Percentiles rank a stretch among this genome's conserved stretches.
These are phyloP conservation scores for Monilinia polystroma DNA, from an alignment of 2,329 filamentous ascomycete species.

Conservation along the genomic window DNA sequence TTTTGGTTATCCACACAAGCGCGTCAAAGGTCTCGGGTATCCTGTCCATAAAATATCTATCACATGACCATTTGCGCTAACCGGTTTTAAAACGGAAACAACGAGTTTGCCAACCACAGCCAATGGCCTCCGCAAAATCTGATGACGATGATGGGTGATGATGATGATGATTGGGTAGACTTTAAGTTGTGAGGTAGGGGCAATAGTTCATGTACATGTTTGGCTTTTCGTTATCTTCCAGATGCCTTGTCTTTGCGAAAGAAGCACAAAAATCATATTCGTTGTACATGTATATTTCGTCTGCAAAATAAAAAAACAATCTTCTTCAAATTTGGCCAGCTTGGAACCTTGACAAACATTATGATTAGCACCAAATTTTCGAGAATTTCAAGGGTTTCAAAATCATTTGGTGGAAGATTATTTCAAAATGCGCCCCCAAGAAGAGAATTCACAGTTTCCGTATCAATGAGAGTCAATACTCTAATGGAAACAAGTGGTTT, in stretches of 20 bases:
- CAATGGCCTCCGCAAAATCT: neutral
- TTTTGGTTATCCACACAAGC: conserved; percentile 22
- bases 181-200: neutral
- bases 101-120: neutral
- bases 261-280: neutral
- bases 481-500: conserved; percentile 74
- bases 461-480: conserved; percentile 31
- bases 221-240: neutral
- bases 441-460: conserved; percentile 32
- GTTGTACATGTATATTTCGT: neutral
- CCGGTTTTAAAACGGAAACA: neutral
- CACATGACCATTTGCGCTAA: neutral
- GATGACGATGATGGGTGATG: neutral
- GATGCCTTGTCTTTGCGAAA: neutral
- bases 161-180: neutral
- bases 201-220: neutral
- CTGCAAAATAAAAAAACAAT: neutral
- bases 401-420: neutral
- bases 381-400: neutral
- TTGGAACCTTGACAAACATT: neutral
- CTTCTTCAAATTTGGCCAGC: neutral
- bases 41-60: neutral
- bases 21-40: conserved; percentile 13
- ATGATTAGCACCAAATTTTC: conserved; percentile 17
- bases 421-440: neutral